Conservation (phyloP, 192 early-diverging fungal species). For the Backusella circina region DNA sequence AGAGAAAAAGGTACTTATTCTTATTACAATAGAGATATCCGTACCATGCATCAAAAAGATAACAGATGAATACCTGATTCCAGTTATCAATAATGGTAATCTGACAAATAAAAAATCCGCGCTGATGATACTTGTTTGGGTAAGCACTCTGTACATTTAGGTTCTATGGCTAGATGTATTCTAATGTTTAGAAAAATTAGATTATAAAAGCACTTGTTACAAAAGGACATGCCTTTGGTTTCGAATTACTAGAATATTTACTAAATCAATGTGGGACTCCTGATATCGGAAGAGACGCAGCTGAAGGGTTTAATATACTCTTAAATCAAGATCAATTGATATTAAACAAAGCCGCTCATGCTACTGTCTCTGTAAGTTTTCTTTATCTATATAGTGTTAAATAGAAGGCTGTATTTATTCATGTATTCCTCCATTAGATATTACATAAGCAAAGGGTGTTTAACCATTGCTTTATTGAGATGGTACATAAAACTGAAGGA, state of each 20-base stretch:
- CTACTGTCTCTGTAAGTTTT: constrained; percentile 42
- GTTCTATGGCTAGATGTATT: background rate
- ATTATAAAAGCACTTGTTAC: constrained; percentile 62
- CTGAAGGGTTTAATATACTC: constrained; percentile 64
- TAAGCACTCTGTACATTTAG: constrained; percentile 1
- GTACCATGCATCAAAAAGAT: constrained; percentile 1
- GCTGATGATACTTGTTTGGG: constrained; percentile 17
- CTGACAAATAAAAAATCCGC: background rate
- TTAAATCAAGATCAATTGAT: constrained; percentile 68
- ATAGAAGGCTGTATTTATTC: background rate
- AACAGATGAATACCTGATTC: background rate
- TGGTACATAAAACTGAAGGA: constrained; percentile 50
- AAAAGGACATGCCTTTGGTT: constrained; percentile 46
- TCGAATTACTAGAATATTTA: constrained; percentile 46
- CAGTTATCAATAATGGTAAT: background rate
- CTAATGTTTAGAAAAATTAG: constrained; percentile 35
- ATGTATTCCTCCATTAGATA: constrained; percentile 40
- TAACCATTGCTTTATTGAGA: constrained; percentile 60
- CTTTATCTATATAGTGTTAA: background rate
- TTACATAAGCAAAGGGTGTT: constrained; percentile 87
- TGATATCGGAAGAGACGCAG: constrained; percentile 48
- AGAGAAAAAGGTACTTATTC: background rate
- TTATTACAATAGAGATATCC: background rate
- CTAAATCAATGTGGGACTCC: constrained; percentile 45
- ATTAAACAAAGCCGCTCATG: constrained; percentile 69